Percentiles rank a stretch among this genome's conserved stretches.
phyloP scores from a whole-genome alignment of 2,329 filamentous ascomycete genomes.

The Acrodontium crateriforme region DNA sequence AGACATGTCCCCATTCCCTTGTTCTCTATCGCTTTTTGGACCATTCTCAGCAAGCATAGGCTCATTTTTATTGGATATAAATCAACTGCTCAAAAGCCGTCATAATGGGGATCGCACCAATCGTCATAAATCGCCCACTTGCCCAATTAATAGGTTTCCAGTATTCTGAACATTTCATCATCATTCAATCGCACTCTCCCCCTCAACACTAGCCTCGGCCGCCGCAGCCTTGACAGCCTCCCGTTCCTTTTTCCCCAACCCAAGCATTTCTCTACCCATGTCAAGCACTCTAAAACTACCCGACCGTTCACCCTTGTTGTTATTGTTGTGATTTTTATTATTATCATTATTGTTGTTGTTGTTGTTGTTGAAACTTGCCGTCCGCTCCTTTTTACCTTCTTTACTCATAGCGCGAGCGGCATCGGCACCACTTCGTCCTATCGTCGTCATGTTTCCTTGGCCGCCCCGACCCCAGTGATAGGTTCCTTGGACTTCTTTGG shows the following conservation, averaged over 20 bases:
- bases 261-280: constrained; percentile 40
- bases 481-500: constrained; percentile 44
- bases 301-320: constrained; percentile 9
- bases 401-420: constrained; percentile 27
- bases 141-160: no score
- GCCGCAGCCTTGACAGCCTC: constrained; percentile 7
- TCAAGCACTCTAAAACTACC: constrained; percentile 30
- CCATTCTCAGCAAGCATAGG: no score
- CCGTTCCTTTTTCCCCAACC: constrained; percentile 26
- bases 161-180: no score
- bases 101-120: no score
- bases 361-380: no score
- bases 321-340: constrained; percentile 21
- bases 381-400: constrained; percentile 18
- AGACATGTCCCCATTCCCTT: no score
- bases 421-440: constrained; percentile 31
- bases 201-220: constrained; percentile 2
- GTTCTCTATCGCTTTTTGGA: no score
- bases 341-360: no score
- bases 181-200: background rate
- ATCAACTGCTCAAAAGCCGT: no score
- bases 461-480: constrained; percentile 62
- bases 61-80: no score
- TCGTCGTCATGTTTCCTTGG: constrained; percentile 50
- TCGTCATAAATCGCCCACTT: no score